These are phyloP conservation scores for Pseudocercospora cruenta DNA, from an alignment of 2,329 filamentous ascomycete species.

Conservation along the genomic window DNA sequence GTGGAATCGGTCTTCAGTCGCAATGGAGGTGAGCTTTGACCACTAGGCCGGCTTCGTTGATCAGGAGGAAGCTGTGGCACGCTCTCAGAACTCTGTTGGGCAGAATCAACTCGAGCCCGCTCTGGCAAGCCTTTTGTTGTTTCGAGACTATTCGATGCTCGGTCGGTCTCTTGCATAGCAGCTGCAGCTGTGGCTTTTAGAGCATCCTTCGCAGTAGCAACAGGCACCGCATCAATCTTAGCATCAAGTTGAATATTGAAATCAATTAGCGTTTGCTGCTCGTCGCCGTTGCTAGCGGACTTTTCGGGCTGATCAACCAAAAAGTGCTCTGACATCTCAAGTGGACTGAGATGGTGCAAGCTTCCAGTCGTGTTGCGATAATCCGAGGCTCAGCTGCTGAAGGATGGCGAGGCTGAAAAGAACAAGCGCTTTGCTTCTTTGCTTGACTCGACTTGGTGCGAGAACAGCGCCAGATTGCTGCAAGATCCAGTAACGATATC, in stretches of 20 bases:
- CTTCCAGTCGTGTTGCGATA: too few species aligned
- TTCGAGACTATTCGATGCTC: background rate
- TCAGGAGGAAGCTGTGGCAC: conserved; percentile 23
- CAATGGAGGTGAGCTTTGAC: conserved; percentile 9
- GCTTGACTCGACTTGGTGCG: too few species aligned
- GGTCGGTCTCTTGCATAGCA: conserved; percentile 23
- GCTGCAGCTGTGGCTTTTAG: conserved; percentile 24
- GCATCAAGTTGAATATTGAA: conserved; percentile 10
- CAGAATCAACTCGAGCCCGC: conserved; percentile 28
- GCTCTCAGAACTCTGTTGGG: conserved; percentile 23
- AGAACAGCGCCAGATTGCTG: too few species aligned
- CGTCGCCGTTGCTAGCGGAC: background rate
- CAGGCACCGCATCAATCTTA: background rate
- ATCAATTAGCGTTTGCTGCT: background rate
- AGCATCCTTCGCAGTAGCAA: conserved; percentile 6
- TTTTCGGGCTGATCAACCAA: conserved; percentile 10
- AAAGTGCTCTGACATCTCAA: conserved; percentile 7
- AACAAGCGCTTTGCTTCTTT: too few species aligned
- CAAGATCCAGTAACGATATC: too few species aligned
- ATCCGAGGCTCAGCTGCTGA: too few species aligned
- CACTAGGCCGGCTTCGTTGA: background rate
- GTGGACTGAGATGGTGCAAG: too few species aligned
- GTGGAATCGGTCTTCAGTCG: conserved; percentile 11
- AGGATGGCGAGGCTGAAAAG: too few species aligned
- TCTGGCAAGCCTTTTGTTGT: conserved; percentile 10